Conservation (phyloP, 305 asterid genomes). For the Fraxinus angustifolia region DNA sequence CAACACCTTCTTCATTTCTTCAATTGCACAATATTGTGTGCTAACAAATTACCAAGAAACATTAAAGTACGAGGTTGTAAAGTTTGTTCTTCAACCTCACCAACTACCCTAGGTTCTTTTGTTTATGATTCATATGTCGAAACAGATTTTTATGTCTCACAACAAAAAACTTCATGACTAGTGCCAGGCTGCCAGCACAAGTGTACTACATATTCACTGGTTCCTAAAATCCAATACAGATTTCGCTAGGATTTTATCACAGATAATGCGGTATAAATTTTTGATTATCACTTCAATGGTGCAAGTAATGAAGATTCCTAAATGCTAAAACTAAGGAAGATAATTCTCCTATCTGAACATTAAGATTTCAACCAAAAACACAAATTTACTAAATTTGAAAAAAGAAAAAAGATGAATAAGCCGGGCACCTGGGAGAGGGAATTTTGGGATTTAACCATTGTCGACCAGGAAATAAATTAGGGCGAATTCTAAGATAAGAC, state of each 20-base stretch:
- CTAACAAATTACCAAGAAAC: neutral
- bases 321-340: neutral
- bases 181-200: neutral
- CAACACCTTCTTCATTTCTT: neutral
- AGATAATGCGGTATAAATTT: neutral
- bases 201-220: neutral
- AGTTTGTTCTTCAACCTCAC: neutral
- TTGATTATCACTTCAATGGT: neutral
- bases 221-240: neutral
- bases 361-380: neutral
- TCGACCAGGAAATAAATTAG: constrained; percentile 36
- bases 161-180: neutral
- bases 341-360: neutral
- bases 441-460: constrained; percentile 47
- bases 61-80: neutral
- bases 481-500: constrained; percentile 41
- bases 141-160: neutral
- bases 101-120: neutral
- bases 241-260: neutral
- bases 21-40: neutral
- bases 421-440: constrained; percentile 42
- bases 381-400: neutral
- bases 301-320: neutral
- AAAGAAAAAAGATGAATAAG: constrained; percentile 3
- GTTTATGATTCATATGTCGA: neutral